Evolutionary conservation across 2,329 filamentous ascomycete species (phyloP), one percentile per base, ranked within the genome.

Genomic region (Myotisia sp.): DNA sequence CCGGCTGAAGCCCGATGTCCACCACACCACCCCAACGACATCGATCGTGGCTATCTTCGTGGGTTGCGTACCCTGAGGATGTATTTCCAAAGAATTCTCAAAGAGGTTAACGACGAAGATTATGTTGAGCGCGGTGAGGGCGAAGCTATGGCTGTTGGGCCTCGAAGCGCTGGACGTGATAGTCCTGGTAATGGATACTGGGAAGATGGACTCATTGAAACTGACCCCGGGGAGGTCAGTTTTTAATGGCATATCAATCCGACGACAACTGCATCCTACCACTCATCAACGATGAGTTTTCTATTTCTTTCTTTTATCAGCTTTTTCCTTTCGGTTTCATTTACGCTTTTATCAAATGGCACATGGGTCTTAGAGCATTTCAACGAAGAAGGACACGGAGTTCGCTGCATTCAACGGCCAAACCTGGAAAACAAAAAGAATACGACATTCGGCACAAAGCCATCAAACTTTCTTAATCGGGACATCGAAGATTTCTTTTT

Each of bases 21-120:
- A 9, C 90, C 90, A 3, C 70, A 74, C 39, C 74, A 92, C 50
- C 82, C 83, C 0, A 63, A 78, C 22, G 77, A 83, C 40, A 76
- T 92, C 5, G 90, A 98, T 46, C 71, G 76, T 18, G 90, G 90
- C 0, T 98, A 95, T 49, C 63, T 98, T 26, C 77, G 86, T 37
- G 90, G 90, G 0, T 58, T 98, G 38, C 68, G 77, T 33, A 83
- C 76, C 3, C 61, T 98, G 44, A 71, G 75, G 37, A 71, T 75
- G 51, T 95, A 94, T 54, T 92, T 98, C 49, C 68, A 86, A 47
- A 73, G 76, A 37, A 94, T 98, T 34, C 78, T 90, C 62, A 73
- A 72, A 46, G 86, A 95, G 42, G 70, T 87, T 34, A 64, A 63
- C 26, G 50, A 58, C 20, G 53, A 62, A 31, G 56, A 65, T 26